Conservation (phyloP, 164 flowering plant genomes). For the Piper betle region DNA sequence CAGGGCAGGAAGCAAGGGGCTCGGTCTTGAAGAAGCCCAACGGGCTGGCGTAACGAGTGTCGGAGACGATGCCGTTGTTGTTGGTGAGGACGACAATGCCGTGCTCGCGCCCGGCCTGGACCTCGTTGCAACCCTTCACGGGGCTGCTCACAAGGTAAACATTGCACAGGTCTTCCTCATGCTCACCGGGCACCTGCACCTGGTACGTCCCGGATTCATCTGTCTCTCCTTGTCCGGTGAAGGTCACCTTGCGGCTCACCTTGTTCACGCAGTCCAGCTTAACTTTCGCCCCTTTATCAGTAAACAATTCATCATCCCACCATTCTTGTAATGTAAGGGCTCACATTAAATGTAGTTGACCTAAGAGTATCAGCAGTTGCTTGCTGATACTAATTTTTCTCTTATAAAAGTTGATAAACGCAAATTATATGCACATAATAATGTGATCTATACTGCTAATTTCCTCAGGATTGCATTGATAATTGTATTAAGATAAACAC, state of each 20-base stretch:
- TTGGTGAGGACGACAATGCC: slow-evolving; percentile 32
- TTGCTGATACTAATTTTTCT: too few species aligned
- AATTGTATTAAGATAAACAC: too few species aligned
- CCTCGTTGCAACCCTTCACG: too few species aligned
- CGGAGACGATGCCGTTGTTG: slow-evolving; percentile 33
- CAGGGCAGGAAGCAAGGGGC: slow-evolving; percentile 20
- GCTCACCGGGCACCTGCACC: slow-evolving; percentile 30
- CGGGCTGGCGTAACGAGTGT: slow-evolving; percentile 33
- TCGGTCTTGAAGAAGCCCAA: slow-evolving; percentile 36
- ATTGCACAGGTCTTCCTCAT: slow-evolving; percentile 53
- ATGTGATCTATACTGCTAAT: too few species aligned
- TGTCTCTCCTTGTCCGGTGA: slow-evolving; percentile 23
- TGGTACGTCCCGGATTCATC: slow-evolving; percentile 25
- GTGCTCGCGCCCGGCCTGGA: slow-evolving; percentile 4
- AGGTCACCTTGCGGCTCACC: slow-evolving; percentile 15
- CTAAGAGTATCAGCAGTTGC: too few species aligned
- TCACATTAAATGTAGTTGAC: too few species aligned
- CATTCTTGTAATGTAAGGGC: neutral
- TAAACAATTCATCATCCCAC: too few species aligned
- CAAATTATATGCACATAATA: too few species aligned
- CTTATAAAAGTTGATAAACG: too few species aligned
- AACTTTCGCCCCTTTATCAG: slow-evolving; percentile 1
- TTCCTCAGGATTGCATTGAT: too few species aligned
- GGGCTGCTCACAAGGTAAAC: slow-evolving; percentile 25
- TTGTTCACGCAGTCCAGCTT: slow-evolving; percentile 36